Conservation (phyloP, 2,329 filamentous ascomycete genomes). For the Arthrobotrys conoides region DNA sequence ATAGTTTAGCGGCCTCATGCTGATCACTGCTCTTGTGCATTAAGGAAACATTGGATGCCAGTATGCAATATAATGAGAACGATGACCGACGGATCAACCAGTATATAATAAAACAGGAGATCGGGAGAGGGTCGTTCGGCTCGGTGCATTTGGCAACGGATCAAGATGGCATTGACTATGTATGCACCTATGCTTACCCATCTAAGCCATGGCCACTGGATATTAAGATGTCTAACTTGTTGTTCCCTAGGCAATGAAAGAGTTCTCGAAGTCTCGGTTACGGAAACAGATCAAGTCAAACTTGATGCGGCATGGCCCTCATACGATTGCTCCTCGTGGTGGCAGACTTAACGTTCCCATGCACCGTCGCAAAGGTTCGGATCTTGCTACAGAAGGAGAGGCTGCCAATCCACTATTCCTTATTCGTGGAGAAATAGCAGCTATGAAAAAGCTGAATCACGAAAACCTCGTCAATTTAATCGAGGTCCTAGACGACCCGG, state of each 20-base stretch:
- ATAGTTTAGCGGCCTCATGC: constrained; percentile 11
- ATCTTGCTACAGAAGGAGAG: constrained; percentile 70
- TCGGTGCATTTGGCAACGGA: constrained; percentile 91
- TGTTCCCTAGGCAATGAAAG: constrained; percentile 83
- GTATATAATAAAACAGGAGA: constrained; percentile 85
- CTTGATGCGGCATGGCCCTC: constrained; percentile 77
- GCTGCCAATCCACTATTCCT: constrained; percentile 82
- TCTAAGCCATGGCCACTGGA: not conserved
- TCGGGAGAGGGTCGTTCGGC: constrained; percentile 95
- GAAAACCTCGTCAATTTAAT: constrained; percentile 92
- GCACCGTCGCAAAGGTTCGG: constrained; percentile 73
- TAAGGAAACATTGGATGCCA: constrained; percentile 63
- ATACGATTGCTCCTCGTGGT: constrained; percentile 71
- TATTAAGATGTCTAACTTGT: not conserved
- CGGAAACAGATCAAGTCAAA: constrained; percentile 92
- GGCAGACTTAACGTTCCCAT: constrained; percentile 72
- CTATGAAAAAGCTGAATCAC: constrained; percentile 99
- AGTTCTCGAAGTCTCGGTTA: constrained; percentile 93
- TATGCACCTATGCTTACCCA: constrained; percentile 70
- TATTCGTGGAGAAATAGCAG: constrained; percentile 95
- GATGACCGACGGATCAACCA: constrained; percentile 64
- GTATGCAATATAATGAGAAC: constrained; percentile 63
- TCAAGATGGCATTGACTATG: constrained; percentile 93
- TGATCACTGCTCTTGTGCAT: constrained; percentile 2
- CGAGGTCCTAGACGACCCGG: constrained; percentile 94